phyloP scores from a whole-genome alignment of 2,329 filamentous ascomycete species.

The Sclerotiophoma versabilis region DNA sequence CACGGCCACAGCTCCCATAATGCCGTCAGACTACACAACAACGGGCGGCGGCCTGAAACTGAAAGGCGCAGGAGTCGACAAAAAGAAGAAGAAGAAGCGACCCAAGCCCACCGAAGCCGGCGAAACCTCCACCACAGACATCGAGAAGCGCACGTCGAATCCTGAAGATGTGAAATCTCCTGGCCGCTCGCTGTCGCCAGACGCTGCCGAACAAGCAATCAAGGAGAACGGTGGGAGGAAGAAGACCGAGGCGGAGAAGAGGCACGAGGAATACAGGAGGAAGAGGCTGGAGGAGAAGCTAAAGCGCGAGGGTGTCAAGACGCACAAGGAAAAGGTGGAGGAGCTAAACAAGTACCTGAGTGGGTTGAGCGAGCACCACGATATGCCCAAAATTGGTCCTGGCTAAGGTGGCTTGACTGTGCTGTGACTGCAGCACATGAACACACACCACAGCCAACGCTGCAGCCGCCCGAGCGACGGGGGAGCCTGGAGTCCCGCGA shows the following conservation, averaged over 20 bases:
- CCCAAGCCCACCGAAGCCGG: constrained; percentile 42
- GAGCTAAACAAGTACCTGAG: constrained; percentile 94
- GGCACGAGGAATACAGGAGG: constrained; percentile 79
- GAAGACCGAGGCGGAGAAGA: constrained; percentile 86
- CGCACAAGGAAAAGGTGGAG: constrained; percentile 95
- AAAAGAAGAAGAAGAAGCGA: constrained; percentile 65
- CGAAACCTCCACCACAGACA: constrained; percentile 18
- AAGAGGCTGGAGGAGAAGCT: constrained; percentile 84
- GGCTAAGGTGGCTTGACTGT: constrained; percentile 52
- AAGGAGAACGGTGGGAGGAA: constrained; percentile 42
- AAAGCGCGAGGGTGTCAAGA: constrained; percentile 87
- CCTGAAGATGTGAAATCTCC: constrained; percentile 27
- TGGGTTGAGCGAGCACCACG: constrained; percentile 93
- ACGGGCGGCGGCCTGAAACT: constrained; percentile 79
- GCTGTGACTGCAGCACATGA: neutral
- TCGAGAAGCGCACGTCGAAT: constrained; percentile 31
- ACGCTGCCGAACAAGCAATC: constrained; percentile 34
- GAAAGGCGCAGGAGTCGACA: constrained; percentile 77
- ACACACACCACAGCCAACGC: neutral
- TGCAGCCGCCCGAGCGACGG: too few species aligned
- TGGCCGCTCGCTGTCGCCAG: constrained; percentile 45
- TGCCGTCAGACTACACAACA: constrained; percentile 77
- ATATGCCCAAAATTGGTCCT: constrained; percentile 74
- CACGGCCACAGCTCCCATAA: constrained; percentile 46
- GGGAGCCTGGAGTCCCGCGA: too few species aligned